phyloP scores from a whole-genome alignment of 2,329 filamentous ascomycete species.

The Onygenales sp. region DNA sequence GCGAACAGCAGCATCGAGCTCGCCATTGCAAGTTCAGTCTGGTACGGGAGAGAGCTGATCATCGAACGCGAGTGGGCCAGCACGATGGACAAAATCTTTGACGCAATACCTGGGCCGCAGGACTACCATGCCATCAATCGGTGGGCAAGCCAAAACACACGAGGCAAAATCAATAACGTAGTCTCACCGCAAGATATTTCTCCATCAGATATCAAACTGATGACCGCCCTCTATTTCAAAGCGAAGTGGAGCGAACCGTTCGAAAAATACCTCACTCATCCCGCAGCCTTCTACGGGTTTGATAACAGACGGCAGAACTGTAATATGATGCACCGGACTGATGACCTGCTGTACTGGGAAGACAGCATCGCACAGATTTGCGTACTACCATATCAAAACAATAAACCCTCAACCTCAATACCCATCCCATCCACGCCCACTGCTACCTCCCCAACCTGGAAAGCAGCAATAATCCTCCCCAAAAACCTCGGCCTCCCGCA shows the following conservation, averaged over 20 bases:
- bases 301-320: neutral
- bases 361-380: conserved; percentile 5
- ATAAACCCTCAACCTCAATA: neutral
- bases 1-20: neutral
- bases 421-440: neutral
- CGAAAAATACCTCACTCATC: neutral
- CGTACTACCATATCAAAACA: conserved; percentile 3
- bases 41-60: neutral
- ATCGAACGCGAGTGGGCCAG: conserved; percentile 1
- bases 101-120: neutral
- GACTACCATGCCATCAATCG: conserved; percentile 1
- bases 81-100: neutral
- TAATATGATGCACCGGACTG: conserved; percentile 1
- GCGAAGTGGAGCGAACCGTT: conserved; percentile 3
- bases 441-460: neutral
- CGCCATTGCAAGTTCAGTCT: neutral
- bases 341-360: conserved; percentile 3
- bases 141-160: conserved; percentile 1
- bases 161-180: conserved; percentile 1
- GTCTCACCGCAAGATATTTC: neutral
- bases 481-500: neutral
- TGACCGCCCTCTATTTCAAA: conserved; percentile 6
- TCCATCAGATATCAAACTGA: neutral
- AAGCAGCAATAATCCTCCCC: conserved; percentile 7
- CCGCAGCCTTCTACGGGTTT: neutral